phyloP scores from a whole-genome alignment of 176 grass and related monocot species.

The Leersia perrieri region DNA sequence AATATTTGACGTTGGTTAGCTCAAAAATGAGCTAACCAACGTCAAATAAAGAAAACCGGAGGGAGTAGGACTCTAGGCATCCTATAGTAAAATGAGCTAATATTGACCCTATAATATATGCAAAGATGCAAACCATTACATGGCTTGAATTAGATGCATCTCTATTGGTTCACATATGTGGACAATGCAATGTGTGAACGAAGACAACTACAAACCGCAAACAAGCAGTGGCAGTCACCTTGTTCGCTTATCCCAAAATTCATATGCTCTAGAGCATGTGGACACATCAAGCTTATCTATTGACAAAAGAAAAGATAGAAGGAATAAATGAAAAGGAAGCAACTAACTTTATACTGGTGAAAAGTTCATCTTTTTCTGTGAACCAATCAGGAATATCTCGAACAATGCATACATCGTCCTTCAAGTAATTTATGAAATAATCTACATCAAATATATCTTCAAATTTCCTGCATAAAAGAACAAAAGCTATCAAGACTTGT shows the following conservation, averaged over 20 bases:
- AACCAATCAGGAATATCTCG: slow-evolving; percentile 97
- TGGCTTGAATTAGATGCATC: not conserved
- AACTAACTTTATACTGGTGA: slow-evolving; percentile 93
- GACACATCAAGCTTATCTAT: not conserved
- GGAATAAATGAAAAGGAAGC: slow-evolving; percentile 13
- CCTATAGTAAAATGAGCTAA: slow-evolving; percentile 2
- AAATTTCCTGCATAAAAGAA: slow-evolving; percentile 76
- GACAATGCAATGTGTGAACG: not conserved
- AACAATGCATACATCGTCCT: slow-evolving; percentile 89
- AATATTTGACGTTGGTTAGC: no score
- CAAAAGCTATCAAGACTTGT: slow-evolving; percentile 4
- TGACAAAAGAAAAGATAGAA: not conserved
- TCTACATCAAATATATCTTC: slow-evolving; percentile 99
- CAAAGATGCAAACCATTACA: not conserved
- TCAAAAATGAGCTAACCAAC: no score
- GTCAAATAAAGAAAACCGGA: no score
- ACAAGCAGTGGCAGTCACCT: not conserved
- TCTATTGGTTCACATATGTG: not conserved
- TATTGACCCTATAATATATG: not conserved
- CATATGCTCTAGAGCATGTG: not conserved
- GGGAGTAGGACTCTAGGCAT: not conserved
- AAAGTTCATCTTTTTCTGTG: slow-evolving; percentile 91
- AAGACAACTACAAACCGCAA: not conserved
- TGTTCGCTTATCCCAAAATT: not conserved
- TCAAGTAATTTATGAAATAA: slow-evolving; percentile 96